These are phyloP conservation scores for Rhodotorula sp. DNA, from an alignment of 1,284 basidiomycete genomes.

Conservation along the genomic window DNA sequence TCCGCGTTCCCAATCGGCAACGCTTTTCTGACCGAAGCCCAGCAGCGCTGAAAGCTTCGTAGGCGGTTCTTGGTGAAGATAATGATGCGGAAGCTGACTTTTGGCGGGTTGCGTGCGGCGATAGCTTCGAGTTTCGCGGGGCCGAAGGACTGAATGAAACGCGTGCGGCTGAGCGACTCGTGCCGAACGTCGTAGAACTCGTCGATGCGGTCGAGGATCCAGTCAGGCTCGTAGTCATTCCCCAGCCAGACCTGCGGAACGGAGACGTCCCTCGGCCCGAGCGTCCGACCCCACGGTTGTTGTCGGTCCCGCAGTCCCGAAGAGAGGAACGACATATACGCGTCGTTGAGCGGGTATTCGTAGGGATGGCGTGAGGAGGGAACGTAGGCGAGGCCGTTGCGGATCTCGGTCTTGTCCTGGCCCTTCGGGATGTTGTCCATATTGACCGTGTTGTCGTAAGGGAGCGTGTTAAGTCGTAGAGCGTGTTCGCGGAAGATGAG, in stretches of 20 bases:
- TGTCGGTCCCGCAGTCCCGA: neutral
- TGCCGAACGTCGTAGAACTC: slow-evolving; percentile 16
- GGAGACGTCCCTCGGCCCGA: neutral
- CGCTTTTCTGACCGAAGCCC: neutral
- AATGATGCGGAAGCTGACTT: neutral
- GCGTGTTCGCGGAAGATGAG: slow-evolving; percentile 14
- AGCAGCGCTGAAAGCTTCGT: slow-evolving; percentile 1
- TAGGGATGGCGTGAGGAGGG: neutral
- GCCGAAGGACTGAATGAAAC: neutral
- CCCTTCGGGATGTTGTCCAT: slow-evolving; percentile 17
- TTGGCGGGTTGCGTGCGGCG: neutral
- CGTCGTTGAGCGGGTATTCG: slow-evolving; percentile 9
- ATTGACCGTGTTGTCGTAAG: slow-evolving; percentile 18
- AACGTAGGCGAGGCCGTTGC: slow-evolving; percentile 12
- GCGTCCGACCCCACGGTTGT: neutral
- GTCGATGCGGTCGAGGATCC: slow-evolving; percentile 19
- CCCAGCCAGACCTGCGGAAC: neutral
- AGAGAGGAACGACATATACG: slow-evolving; percentile 1
- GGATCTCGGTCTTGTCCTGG: slow-evolving; percentile 1
- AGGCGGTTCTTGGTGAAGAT: slow-evolving; percentile 6
- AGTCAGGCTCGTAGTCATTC: neutral
- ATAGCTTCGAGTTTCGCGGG: neutral
- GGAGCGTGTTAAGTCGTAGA: slow-evolving; percentile 9
- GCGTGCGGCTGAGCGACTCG: slow-evolving; percentile 13
- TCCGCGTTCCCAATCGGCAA: neutral